Base-by-base conservation (phyloP, 768 basidiomycete species). In the Phylloporus arenicola region DNA sequence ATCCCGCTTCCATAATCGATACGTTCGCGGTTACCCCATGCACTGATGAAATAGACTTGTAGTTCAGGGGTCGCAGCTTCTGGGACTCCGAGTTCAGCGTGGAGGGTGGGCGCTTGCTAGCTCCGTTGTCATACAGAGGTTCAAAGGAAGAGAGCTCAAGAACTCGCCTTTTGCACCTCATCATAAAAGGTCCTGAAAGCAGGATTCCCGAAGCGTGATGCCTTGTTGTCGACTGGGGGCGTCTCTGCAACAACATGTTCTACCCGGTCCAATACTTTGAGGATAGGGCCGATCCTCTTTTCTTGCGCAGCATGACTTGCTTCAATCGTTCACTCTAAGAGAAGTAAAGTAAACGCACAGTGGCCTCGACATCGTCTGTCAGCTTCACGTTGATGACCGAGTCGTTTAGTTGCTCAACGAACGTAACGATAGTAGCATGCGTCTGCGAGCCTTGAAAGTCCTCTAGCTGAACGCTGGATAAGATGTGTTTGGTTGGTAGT, bases 1-100 rank as follows among this genome's bases (percentile, higher is more conserved):
- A 98, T 98, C 13, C 96, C 96, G 60, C 93, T 96, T n/a, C 96
- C 96, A 68, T 99, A 99, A 69, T 99, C 96, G 47, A 99, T 92
- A 9, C 96, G 75, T 43, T 86, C 81, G 25, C 87, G 74, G 65
- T 88, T 96, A 1, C 96, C 96, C 94, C 94, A 98, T 14, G 84
- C 71, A 63, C 94, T 90, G 33, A 75, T 70, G 61, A 98, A 87
- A 65, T 98, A 99, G 0, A 73, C 75, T 2, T 83, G 79, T 4
- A 96, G 68, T 63, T 97, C 95, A 5, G 72, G 62, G 4, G 82
- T 75, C 1, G 83, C 77, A 4, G 80, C 80, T 3, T 60, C 43
- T 0, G 84, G 80, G 2, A 93, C 65, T 6, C 74, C 73, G 0
- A 83, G 79, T 9, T 92, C 68, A 0, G 62, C 68, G 56, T 93